Evolutionary conservation across 1,139 yeast genomes (phyloP), one percentile per base, ranked within the genome.

Genomic region (Saccharomyces hybrid): DNA sequence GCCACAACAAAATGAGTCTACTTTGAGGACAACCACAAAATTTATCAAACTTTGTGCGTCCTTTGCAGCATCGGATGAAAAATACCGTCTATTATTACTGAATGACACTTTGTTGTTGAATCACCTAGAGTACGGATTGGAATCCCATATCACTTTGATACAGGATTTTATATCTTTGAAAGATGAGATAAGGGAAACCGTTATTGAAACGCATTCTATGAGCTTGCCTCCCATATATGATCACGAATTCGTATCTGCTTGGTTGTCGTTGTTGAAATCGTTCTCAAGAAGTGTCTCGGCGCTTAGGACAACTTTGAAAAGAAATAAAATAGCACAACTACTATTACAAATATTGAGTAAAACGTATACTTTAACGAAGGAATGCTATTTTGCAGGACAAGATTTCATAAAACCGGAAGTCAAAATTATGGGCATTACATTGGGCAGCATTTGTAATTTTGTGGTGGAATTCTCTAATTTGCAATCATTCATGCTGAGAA

Each of bases 381-480:
- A 73, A 4, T 72, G 73, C 13, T 56, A 58, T 14, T 51, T 56
- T 31, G 64, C 66, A 2, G 69, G 70, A 5, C 53, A 55, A 31
- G 61, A 58, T 6, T 65, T 68, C 50, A 52, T 60, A 44, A 53
- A 51, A 34, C 69, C 71, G 14, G 78, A 80, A 57, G 69, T 66
- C 16, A 66, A 64, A 47, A 59, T 78, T 46, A 72, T 78, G 56
- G 77, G 85, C 0, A 78, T 85, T 4, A 77, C 84, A 1, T 75
- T 88, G 67, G 88, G 95, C 2, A 79, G 83, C 2, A 71, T 88
- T 27, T 87, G 96, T 47, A 90, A 90, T 65, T 76, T 88, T 53
- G 82, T 88, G 9, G 77, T 89, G 31, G 97, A 89, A 59, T 89
- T 88, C 67, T 84, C 91, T 54, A 86, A 93, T 1, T 75, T 88